Evolutionary conservation across 2,329 filamentous ascomycete genomes (phyloP).

Genomic region (Epichloe sp.): DNA sequence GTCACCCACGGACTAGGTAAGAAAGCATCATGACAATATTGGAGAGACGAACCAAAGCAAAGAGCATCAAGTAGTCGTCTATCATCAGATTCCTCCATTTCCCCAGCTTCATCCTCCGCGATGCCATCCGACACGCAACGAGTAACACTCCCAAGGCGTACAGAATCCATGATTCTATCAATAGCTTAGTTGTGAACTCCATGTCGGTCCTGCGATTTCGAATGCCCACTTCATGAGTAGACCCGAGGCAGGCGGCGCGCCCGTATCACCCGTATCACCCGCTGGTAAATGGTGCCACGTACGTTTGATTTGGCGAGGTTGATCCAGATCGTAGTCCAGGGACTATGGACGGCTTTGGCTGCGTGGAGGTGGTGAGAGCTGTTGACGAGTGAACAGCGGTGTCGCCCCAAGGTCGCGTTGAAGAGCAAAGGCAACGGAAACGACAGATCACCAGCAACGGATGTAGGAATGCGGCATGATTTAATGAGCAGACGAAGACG

Average conservation of each 20-base stretch:
- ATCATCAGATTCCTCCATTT: slow-evolving; percentile 33
- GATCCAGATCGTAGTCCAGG: no score
- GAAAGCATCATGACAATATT: no score
- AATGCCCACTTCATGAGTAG: neutral
- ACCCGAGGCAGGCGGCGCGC: neutral
- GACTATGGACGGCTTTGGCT: no score
- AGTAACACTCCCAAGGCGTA: slow-evolving; percentile 14
- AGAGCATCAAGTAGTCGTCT: slow-evolving; percentile 45
- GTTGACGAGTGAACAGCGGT: no score
- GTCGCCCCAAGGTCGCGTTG: no score
- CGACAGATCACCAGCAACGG: no score
- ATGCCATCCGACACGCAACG: slow-evolving; percentile 15
- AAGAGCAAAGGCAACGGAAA: no score
- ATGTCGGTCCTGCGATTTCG: slow-evolving; percentile 6
- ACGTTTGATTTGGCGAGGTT: no score
- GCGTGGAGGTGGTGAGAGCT: no score
- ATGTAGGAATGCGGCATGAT: no score
- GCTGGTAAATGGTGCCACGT: no score
- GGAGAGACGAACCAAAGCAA: slow-evolving; percentile 25
- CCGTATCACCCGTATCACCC: neutral
- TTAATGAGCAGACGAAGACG: no score
- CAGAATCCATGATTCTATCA: slow-evolving; percentile 19
- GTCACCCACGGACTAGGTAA: neutral
- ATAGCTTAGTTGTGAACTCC: slow-evolving; percentile 13
- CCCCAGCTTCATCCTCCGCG: slow-evolving; percentile 26